phyloP scores from a whole-genome alignment of 768 basidiomycete genomes.

The Leccinum olivaceopallidum region DNA sequence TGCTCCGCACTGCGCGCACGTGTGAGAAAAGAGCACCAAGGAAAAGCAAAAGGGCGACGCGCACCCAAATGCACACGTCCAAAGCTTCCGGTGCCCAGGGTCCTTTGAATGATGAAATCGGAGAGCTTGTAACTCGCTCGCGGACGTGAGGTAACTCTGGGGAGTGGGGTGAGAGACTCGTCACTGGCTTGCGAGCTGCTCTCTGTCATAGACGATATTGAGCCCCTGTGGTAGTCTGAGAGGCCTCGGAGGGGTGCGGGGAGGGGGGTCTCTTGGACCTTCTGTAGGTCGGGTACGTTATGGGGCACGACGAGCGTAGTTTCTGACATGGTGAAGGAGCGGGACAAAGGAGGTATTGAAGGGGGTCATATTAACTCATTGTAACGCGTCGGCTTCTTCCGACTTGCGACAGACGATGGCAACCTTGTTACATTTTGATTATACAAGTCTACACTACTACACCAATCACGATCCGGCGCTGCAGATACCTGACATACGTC shows the following conservation, averaged over 20 bases:
- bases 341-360: slow-evolving; percentile 13
- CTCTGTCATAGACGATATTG: slow-evolving; percentile 63
- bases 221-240: slow-evolving; percentile 58
- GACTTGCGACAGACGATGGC: slow-evolving; percentile 13
- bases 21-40: background rate
- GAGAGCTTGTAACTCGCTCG: slow-evolving; percentile 69
- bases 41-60: slow-evolving; percentile 1
- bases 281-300: background rate
- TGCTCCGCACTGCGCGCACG: slow-evolving; percentile 67
- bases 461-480: slow-evolving; percentile 4
- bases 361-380: slow-evolving; percentile 17
- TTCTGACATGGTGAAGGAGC: slow-evolving; percentile 23
- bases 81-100: slow-evolving; percentile 93
- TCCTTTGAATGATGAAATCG: slow-evolving; percentile 82
- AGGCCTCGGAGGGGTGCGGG: slow-evolving; percentile 28
- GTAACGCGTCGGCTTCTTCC: slow-evolving; percentile 25
- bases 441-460: slow-evolving; percentile 2
- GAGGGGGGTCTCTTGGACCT: slow-evolving; percentile 9
- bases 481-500: background rate
- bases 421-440: slow-evolving; percentile 20
- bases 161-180: slow-evolving; percentile 34
- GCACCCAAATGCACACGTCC: slow-evolving; percentile 91
- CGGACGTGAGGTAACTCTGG: slow-evolving; percentile 44
- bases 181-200: slow-evolving; percentile 45
- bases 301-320: background rate